A percentile compares a stretch with the other conserved stretches of the same genome.
Evolutionary conservation across 441 rosid genomes (phyloP).

Genomic region (Pelargonium fulgidum): DNA sequence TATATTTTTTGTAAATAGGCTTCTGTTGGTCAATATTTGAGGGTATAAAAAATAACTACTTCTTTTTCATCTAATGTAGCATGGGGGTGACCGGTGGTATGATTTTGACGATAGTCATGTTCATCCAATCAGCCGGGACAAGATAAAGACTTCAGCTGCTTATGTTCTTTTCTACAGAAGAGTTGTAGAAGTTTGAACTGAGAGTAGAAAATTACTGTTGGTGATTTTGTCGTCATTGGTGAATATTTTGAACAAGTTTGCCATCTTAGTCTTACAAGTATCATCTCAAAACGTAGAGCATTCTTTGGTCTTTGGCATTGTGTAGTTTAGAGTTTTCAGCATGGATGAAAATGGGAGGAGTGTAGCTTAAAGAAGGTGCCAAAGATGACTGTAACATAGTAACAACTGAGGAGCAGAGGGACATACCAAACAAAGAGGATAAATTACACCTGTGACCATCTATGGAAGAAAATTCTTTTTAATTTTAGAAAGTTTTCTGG

Average conservation of each 20-base stretch:
- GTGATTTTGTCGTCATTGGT: conserved; percentile 16
- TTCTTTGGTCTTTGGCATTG: conserved; percentile 30
- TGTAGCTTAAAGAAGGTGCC: conserved; percentile 22
- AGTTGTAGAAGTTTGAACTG: conserved; percentile 39
- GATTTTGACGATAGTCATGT: conserved; percentile 93
- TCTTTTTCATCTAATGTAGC: conserved; percentile 40
- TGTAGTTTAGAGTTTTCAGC: conserved; percentile 22
- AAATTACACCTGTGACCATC: conserved; percentile 21
- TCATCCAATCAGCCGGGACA: conserved; percentile 58
- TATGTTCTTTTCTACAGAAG: conserved; percentile 96
- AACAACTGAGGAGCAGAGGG: conserved; percentile 21
- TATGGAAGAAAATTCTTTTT: conserved; percentile 11
- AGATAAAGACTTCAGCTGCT: conserved; percentile 89
- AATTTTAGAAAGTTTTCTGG: conserved; percentile 14
- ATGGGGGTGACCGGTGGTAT: conserved; percentile 84
- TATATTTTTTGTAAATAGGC: not conserved
- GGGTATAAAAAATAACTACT: not conserved
- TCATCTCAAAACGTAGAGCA: conserved; percentile 25
- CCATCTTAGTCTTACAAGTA: conserved; percentile 16
- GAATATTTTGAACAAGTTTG: conserved; percentile 23
- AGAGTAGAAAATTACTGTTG: conserved; percentile 16
- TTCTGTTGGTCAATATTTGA: not conserved
- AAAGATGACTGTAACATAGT: conserved; percentile 36
- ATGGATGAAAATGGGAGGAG: conserved; percentile 17
- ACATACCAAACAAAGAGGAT: conserved; percentile 14